These are phyloP conservation scores for Botrytis cinerea DNA, from an alignment of 2,329 filamentous ascomycete genomes.

Conservation along the genomic window DNA sequence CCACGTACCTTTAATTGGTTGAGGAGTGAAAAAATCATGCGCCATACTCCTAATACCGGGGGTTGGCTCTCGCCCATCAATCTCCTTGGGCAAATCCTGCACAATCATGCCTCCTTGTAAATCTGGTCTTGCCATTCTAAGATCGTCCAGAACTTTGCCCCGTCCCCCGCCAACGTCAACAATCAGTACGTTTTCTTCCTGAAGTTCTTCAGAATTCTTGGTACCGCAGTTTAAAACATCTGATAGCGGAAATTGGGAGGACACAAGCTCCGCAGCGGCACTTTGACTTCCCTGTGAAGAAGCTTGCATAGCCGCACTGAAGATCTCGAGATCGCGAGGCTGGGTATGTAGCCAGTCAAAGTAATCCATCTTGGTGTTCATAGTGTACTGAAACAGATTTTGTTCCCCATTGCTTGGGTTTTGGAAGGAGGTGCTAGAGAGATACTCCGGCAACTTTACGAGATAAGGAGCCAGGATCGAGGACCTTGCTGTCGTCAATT, in stretches of 20 bases:
- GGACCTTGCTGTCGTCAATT: background rate
- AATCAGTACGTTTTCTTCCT: background rate
- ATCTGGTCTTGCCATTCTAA: conserved; percentile 19
- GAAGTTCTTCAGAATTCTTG: too few relatives aligned
- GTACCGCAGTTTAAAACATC: background rate
- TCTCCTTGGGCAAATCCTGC: conserved; percentile 31
- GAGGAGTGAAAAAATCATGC: conserved; percentile 43
- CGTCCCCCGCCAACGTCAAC: conserved; percentile 25
- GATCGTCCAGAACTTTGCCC: conserved; percentile 24
- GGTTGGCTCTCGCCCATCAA: conserved; percentile 21
- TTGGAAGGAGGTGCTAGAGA: background rate
- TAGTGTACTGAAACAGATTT: background rate
- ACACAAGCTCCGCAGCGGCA: background rate
- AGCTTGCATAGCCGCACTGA: conserved; percentile 4
- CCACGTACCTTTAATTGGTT: conserved; percentile 36
- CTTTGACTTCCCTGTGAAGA: conserved; percentile 4
- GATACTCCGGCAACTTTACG: background rate
- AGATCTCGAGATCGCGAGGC: conserved; percentile 7
- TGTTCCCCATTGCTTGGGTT: background rate
- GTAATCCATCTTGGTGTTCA: conserved; percentile 7
- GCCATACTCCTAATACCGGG: conserved; percentile 28
- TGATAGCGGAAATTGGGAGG: background rate
- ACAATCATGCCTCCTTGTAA: conserved; percentile 30
- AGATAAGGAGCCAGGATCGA: conserved; percentile 2
- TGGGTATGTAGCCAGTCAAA: conserved; percentile 7